Base-by-base conservation (phyloP, 768 basidiomycete species). In the Psilocybe cubensis region DNA sequence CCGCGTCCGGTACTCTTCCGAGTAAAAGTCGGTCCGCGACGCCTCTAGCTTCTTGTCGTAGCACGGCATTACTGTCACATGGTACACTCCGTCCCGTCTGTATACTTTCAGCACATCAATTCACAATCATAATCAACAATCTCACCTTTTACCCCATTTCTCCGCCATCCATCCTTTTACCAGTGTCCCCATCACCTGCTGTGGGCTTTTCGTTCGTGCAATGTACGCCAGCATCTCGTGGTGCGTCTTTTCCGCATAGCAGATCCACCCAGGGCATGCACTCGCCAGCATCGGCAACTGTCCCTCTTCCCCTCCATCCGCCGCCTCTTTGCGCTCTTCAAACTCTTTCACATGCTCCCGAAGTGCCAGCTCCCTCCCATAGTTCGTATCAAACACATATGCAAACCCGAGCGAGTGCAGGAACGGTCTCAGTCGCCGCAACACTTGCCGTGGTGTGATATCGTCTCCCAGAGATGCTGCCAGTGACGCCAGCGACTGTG, bases 11-110 rank as follows among this genome's bases (percentile, higher is more conserved):
- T 93, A 89, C 1, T 83, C 63, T 7, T 89, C 87, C 59, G 88
- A 86, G 68, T 93, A 94, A 68, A 98, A 99, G 68, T 99, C 96
- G 45, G 87, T 84, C 24, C 97, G 83, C 8, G 96, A 98, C 0
- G 97, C 97, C 74, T 99, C 97, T 14, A 99, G 86, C 69, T 99
- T 99, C 76, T 98, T 98, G 81, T 99, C 97, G 73, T 98, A 98
- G 73, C 97, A 99, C 0, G 97, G 96, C 96, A 98, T 98, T 49
- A 98, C 95, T 0, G 94, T 83, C 52, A 98, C 94, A 67, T 99
- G 97, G 69, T 98, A 99, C 43, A 99, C 84, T 64, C 92, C 80
- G 66, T 92, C 79, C 0, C 94, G 94, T 35, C 92, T 96, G 69
- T 40, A 48, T 23, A 56, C 7, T 14, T 14, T 29, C 17, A 29